Conservation (phyloP, 2,329 filamentous ascomycete species). For the Trichophyton verrucosum region DNA sequence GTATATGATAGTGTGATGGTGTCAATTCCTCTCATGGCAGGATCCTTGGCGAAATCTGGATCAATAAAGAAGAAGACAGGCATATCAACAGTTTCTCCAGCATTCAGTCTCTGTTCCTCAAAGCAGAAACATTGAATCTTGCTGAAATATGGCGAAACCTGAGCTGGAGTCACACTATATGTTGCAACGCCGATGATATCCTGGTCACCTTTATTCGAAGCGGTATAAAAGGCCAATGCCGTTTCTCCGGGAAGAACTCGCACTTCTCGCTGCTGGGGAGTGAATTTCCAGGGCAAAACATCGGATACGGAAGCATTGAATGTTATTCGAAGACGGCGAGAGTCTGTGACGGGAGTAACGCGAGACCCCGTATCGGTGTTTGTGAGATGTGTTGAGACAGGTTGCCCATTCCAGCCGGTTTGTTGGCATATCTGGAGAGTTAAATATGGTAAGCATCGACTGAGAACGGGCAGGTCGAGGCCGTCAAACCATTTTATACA, state of each 20-base stretch:
- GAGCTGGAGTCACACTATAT: conserved; percentile 89
- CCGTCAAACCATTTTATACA: conserved; percentile 51
- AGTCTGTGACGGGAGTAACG: conserved; percentile 65
- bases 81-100: conserved; percentile 97
- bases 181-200: conserved; percentile 98
- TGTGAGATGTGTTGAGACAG: conserved; percentile 64
- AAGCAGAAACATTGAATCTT: conserved; percentile 99
- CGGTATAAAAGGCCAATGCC: conserved; percentile 92
- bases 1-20: conserved; percentile 95
- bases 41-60: conserved; percentile 81
- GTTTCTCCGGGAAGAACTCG: conserved; percentile 92
- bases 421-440: conserved; percentile 37
- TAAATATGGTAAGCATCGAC: not conserved
- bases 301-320: conserved; percentile 95
- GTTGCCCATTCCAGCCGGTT: conserved; percentile 76
- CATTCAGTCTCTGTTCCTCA: conserved; percentile 86
- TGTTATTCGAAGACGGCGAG: conserved; percentile 80
- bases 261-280: conserved; percentile 91
- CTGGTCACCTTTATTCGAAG: conserved; percentile 75
- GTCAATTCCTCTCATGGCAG: conserved; percentile 86
- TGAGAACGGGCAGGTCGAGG: conserved; percentile 3
- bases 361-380: conserved; percentile 59
- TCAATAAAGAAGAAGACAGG: conserved; percentile 99
- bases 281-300: conserved; percentile 93
- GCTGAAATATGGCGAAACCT: conserved; percentile 95